A percentile compares a stretch with the other conserved stretches of the same genome.
These are phyloP conservation scores for Flaveria bidentis DNA, from an alignment of 129 eudicot species.

Conservation along the genomic window DNA sequence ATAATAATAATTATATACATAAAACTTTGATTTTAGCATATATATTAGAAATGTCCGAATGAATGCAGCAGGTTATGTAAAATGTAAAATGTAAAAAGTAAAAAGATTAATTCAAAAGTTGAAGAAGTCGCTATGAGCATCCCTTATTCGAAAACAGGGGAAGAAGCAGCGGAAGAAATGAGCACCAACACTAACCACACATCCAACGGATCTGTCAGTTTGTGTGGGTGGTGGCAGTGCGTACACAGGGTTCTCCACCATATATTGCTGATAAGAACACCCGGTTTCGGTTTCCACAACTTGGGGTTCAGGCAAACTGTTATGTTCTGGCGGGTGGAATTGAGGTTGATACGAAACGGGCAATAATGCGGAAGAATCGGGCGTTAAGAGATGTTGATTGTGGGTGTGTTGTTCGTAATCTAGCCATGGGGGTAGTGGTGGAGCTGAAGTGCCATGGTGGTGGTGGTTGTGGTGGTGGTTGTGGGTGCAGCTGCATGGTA, in stretches of 20 bases:
- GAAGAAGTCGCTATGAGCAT: not conserved
- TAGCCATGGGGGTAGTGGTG: slow-evolving; percentile 64
- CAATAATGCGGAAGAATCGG: not conserved
- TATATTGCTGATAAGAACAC: slow-evolving; percentile 47
- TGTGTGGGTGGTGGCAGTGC: slow-evolving; percentile 1
- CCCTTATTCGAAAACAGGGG: slow-evolving; percentile 52
- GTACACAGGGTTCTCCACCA: slow-evolving; percentile 42
- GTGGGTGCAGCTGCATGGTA: slow-evolving; percentile 35
- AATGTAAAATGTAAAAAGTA: not conserved
- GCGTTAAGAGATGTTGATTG: slow-evolving; percentile 26
- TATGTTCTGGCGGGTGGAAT: slow-evolving; percentile 10
- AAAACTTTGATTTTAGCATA: too few species aligned
- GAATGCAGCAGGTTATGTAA: not conserved
- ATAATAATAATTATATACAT: too few species aligned
- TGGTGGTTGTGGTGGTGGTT: slow-evolving; percentile 28
- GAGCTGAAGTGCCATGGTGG: slow-evolving; percentile 48
- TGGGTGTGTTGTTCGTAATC: slow-evolving; percentile 43
- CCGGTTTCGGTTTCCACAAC: slow-evolving; percentile 18
- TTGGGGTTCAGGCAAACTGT: too few species aligned
- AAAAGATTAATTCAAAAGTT: not conserved
- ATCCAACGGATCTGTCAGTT: slow-evolving; percentile 32
- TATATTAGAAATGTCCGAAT: not conserved
- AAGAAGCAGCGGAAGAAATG: slow-evolving; percentile 52
- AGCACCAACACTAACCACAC: slow-evolving; percentile 46
- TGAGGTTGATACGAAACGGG: slow-evolving; percentile 28